These are phyloP conservation scores for Malus hybrid DNA, from an alignment of 331 rosid genomes.

Conservation along the genomic window DNA sequence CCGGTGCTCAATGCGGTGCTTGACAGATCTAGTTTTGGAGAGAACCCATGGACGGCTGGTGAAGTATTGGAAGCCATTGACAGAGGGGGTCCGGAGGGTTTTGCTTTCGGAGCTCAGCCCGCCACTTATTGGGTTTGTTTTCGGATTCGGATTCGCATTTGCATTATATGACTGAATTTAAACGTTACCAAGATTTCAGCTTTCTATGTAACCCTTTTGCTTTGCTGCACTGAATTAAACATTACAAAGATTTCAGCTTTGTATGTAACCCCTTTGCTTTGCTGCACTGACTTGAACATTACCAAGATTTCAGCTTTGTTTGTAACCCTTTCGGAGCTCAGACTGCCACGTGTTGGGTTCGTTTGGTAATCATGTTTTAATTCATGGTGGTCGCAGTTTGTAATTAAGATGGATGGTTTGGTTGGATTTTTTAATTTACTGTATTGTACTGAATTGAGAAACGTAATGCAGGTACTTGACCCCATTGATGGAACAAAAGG, in stretches of 20 bases:
- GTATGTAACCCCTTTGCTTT: too few species aligned
- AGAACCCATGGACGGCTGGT: conserved; percentile 40
- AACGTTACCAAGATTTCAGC: not conserved
- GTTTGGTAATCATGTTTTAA: not conserved
- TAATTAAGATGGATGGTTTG: too few species aligned
- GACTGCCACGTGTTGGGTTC: too few species aligned
- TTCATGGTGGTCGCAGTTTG: not conserved
- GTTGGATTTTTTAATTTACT: conserved; percentile 6
- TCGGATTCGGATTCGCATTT: not conserved
- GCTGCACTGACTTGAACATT: too few species aligned
- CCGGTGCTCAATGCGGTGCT: conserved; percentile 49
- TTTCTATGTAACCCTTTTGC: too few species aligned
- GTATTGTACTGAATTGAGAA: conserved; percentile 4
- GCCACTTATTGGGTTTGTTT: conserved; percentile 90
- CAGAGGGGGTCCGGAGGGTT: conserved; percentile 72
- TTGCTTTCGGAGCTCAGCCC: conserved; percentile 53
- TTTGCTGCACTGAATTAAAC: too few species aligned
- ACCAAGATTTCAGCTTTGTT: too few species aligned
- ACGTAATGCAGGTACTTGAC: conserved; percentile 68
- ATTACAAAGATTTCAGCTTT: too few species aligned
- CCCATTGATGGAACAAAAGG: conserved; percentile 92
- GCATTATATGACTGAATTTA: not conserved
- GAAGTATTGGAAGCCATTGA: conserved; percentile 73
- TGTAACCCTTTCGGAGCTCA: too few species aligned
- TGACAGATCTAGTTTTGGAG: conserved; percentile 27